Evolutionary conservation across 306 rosid genomes (phyloP).

Genomic region (Lathyrus sativus): DNA sequence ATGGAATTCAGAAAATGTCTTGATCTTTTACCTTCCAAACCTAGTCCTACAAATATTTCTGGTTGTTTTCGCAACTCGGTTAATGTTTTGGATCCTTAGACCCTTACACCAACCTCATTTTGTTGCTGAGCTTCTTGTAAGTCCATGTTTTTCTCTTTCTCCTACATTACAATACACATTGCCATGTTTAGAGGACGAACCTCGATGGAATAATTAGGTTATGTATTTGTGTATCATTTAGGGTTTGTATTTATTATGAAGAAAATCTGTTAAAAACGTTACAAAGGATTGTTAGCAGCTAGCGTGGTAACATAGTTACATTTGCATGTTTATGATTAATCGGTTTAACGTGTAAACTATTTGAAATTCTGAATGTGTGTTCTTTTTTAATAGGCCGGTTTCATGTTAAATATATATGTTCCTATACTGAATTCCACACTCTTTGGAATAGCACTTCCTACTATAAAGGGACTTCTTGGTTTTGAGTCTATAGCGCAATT

Average conservation of each 20-base stretch:
- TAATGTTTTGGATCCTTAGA: constrained; percentile 17
- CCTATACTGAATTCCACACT: not conserved
- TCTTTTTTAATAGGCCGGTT: constrained; percentile 31
- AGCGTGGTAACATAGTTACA: too few species aligned
- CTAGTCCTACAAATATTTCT: not conserved
- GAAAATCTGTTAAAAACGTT: too few species aligned
- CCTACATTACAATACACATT: not conserved
- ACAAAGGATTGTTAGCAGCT: too few species aligned
- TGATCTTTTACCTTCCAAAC: not conserved
- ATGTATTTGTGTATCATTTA: too few species aligned
- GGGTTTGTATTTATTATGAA: too few species aligned
- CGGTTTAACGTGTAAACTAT: not conserved
- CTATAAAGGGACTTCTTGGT: not conserved
- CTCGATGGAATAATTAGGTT: not conserved
- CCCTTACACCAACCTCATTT: constrained; percentile 43
- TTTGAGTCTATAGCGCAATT: constrained; percentile 33
- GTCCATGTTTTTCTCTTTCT: constrained; percentile 6
- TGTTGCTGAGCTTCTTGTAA: constrained; percentile 40
- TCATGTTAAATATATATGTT: not conserved
- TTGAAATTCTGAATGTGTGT: not conserved
- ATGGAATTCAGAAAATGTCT: constrained; percentile 25
- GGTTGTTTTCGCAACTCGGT: not conserved
- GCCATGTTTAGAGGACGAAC: not conserved
- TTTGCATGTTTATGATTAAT: too few species aligned
- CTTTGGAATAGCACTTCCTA: not conserved